Base-by-base conservation (phyloP, 1,284 basidiomycete genomes). In the Microbotryomycetes sp. region DNA sequence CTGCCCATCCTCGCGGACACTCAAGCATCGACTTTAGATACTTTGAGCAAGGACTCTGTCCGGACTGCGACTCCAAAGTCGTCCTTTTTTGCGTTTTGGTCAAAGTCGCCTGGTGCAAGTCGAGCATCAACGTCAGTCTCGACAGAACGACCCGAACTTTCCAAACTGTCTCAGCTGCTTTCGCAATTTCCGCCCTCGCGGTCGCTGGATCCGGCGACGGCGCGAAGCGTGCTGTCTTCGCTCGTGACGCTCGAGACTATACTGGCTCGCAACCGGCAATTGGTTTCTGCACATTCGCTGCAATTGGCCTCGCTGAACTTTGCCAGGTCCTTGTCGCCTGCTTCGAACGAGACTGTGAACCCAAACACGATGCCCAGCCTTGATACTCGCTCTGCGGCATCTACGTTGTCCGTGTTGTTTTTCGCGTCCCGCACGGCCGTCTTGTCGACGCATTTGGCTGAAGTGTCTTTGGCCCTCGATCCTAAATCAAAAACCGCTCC, bases 11-110 rank as follows among this genome's bases (percentile, higher is more conserved):
- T 68, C 6, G 60, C 56, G 1, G 48, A 47, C 50, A 50, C 16
- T 11, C 35, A 18, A 41, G 11, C 35, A 41, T n/a, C n/a, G n/a
- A n/a, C n/a, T n/a, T n/a, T n/a, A n/a, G n/a, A n/a, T n/a, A n/a
- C n/a, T n/a, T n/a, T n/a, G n/a, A n/a, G n/a, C n/a, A n/a, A n/a
- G n/a, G n/a, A n/a, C n/a, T n/a, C n/a, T n/a, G n/a, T n/a, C n/a
- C 9, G 35, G 35, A 11, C 35, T 9, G 35, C 35, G 9, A 41
- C 35, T 11, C 35, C 35, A 41, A 41, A 41, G 6, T 53, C 64
- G 11, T 66, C 64, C n/a, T 68, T 66, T 56, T 68, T 66, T 52
- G 57, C 53, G 5, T 68, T 68, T 57, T 68, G 67, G 67, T 62
- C 67, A 15, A 59, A 57, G 4, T 64, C 61, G 28, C 52, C 52